Conservation (phyloP, 495 filamentous ascomycete species). For the Penicillium parvum region DNA sequence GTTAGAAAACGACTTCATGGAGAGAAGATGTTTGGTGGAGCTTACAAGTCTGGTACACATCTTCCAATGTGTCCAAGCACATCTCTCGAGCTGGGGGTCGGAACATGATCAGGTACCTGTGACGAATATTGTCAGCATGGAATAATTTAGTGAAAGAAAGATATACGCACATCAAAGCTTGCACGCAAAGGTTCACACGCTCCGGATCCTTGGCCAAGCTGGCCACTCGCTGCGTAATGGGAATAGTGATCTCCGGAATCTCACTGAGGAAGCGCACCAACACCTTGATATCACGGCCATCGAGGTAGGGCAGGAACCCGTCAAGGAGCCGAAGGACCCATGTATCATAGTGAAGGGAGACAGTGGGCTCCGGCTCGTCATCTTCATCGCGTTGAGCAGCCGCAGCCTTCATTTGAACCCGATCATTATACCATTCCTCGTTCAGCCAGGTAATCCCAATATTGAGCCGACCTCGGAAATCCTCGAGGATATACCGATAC, state of each 20-base stretch:
- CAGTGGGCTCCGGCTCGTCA: conserved; percentile 31
- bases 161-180: conserved; percentile 53
- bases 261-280: conserved; percentile 89
- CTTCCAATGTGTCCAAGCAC: conserved; percentile 75
- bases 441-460: conserved; percentile 86
- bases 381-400: conserved; percentile 32
- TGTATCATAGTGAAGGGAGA: conserved; percentile 64
- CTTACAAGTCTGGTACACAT: conserved; percentile 70
- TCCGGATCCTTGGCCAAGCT: conserved; percentile 85
- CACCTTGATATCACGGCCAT: conserved; percentile 73
- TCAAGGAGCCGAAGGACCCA: conserved; percentile 80
- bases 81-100: conserved; percentile 77
- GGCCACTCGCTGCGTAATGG: conserved; percentile 70
- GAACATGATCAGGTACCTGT: conserved; percentile 77
- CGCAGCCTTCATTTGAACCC: conserved; percentile 50
- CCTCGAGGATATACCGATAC: conserved; percentile 78
- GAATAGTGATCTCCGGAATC: conserved; percentile 69
- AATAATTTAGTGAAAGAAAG: background rate
- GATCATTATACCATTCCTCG: conserved; percentile 98
- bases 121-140: conserved; percentile 9
- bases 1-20: background rate
- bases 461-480: conserved; percentile 83
- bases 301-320: conserved; percentile 81
- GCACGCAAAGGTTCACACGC: conserved; percentile 58
- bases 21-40: background rate